Base-by-base conservation (phyloP, 306 rosid genomes). In the Comarum palustre region DNA sequence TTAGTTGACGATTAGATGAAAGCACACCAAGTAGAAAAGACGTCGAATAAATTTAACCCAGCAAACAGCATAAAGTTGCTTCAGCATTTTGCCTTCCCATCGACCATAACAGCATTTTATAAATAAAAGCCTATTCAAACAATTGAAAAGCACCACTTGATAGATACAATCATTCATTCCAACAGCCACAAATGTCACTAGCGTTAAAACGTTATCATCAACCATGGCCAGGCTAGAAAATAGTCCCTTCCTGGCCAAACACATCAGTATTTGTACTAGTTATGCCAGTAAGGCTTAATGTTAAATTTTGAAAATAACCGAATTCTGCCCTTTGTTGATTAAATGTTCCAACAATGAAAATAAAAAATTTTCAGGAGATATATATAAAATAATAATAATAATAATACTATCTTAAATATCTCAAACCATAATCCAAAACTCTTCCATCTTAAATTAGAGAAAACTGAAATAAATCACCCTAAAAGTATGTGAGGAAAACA, bases 1-100 rank as follows among this genome's bases (percentile, higher is more conserved):
- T 50, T 13, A 69, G 16, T 69, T 51, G 12, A n/a, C 51, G 29
- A 70, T 34, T 52, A 20, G 32, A 70, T 24, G 58, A 70, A 14
- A 14, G 42, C 22, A n/a, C 13, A 20, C 14, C 16, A 32, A 32
- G 34, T 8, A 10, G 38, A 22, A 69, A 51, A 12, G 32, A 14
- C 46, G 32, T n/a, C 34, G 29, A 25, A 57, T 32, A 54, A 50
- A 54, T 22, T 54, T 20, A 10, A 55, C 17, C 3, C 9, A 55
- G 32, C 1, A 6, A 16, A 24, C 58, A 51, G 27, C 14, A 32
- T 4, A 24, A 55, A 24, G 20, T 9, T 22, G 32, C 61, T 55
- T 11, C 32, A 24, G 13, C 58, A 51, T 2, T 51, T 55, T 24
- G 4, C 61, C 61, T 24, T 55, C 32, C 32, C 0, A 8, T 24